Conservation (phyloP, 305 asterid genomes). For the Fraxinus dipetala region DNA sequence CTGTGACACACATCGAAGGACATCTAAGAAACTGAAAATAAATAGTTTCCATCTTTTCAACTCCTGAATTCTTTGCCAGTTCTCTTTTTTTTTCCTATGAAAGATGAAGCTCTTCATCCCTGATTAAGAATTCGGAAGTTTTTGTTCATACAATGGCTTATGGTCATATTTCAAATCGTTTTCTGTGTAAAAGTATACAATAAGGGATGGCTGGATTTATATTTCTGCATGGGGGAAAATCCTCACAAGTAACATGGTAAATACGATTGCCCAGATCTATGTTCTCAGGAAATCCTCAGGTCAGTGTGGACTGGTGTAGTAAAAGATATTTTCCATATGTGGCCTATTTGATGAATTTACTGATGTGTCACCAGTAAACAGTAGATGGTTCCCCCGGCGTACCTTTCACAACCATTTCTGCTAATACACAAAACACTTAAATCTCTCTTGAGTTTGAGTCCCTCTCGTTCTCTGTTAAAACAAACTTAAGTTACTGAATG, state of each 20-base stretch:
- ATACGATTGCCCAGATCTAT: not conserved
- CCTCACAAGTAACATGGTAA: constrained; percentile 3
- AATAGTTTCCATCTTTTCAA: not conserved
- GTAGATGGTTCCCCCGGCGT: not conserved
- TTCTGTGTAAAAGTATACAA: not conserved
- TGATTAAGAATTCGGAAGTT: not conserved
- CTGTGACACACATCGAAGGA: not conserved
- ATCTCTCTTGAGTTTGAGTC: not conserved
- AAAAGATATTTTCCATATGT: not conserved
- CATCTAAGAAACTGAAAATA: not conserved
- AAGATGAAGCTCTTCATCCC: not conserved
- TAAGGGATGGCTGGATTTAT: not conserved
- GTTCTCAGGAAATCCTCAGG: not conserved
- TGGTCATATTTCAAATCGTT: not conserved
- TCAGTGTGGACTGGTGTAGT: not conserved
- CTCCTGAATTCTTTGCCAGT: not conserved
- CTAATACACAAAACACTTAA: not conserved
- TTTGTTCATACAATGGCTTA: not conserved
- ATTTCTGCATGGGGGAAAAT: not conserved
- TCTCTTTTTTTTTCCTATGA: not conserved
- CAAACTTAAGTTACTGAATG: not conserved
- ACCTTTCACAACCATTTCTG: not conserved
- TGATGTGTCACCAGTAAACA: not conserved
- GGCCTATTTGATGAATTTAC: not conserved
- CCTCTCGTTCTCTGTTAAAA: not conserved